These are phyloP conservation scores for Exsudoporus frostii DNA, from an alignment of 768 basidiomycete genomes.

Conservation along the genomic window DNA sequence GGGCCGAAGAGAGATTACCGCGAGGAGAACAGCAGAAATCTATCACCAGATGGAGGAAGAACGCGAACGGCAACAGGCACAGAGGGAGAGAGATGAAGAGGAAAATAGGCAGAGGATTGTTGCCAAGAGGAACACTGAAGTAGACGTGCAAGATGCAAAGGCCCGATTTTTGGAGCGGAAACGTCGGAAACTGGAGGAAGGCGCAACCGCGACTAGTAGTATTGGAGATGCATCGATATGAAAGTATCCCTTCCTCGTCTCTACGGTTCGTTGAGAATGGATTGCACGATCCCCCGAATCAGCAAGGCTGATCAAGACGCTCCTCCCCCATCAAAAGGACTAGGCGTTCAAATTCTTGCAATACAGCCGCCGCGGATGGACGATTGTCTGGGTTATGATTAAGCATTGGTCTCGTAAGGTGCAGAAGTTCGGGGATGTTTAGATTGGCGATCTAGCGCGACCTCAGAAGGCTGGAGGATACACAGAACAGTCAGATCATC, in stretches of 20 bases:
- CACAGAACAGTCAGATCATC: neutral
- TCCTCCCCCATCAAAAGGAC: conserved; percentile 40
- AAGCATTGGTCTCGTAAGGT: conserved; percentile 60
- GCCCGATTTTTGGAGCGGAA: conserved; percentile 79
- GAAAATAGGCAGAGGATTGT: conserved; percentile 66
- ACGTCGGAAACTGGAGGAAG: conserved; percentile 64
- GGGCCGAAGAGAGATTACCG: conserved; percentile 75
- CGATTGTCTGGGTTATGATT: conserved; percentile 46
- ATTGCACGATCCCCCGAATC: neutral
- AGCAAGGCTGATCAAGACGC: conserved; percentile 25
- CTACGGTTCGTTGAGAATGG: neutral
- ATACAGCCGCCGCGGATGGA: conserved; percentile 46
- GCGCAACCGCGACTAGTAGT: neutral
- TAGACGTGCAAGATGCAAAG: conserved; percentile 68
- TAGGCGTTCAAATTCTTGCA: conserved; percentile 52
- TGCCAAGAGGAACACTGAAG: conserved; percentile 71
- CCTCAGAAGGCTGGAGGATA: conserved; percentile 3
- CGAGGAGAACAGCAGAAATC: conserved; percentile 76
- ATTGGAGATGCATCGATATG: conserved; percentile 6
- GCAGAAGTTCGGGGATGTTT: conserved; percentile 56
- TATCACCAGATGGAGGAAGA: conserved; percentile 78
- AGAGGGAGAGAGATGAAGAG: conserved; percentile 57
- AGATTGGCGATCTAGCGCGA: conserved; percentile 49
- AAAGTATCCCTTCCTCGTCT: neutral
- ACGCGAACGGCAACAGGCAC: conserved; percentile 51